Percentiles rank a stretch among this genome's conserved stretches.
Conservation (phyloP, 257 asterid genomes). For the Jacaranda copaia region DNA sequence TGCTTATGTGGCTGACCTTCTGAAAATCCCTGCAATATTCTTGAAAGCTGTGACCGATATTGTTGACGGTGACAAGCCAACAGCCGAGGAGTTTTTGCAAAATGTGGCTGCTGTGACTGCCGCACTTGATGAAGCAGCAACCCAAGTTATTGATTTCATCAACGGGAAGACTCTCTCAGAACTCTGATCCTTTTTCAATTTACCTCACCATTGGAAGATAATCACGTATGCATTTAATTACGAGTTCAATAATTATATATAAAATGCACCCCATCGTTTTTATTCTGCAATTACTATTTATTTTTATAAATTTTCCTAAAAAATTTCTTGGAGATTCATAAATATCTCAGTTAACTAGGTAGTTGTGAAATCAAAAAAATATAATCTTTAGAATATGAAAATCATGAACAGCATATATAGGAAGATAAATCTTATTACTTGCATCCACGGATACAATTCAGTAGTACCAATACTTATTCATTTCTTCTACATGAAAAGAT, state of each 20-base stretch:
- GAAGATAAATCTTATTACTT: not conserved
- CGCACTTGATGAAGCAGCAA: slow-evolving; percentile 63
- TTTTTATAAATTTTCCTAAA: too few species aligned
- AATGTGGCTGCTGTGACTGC: slow-evolving; percentile 65
- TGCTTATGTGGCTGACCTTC: slow-evolving; percentile 75
- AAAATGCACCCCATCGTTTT: not conserved
- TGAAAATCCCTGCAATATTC: slow-evolving; percentile 65
- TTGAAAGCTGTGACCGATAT: slow-evolving; percentile 70
- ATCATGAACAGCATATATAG: not conserved
- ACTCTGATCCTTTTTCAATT: slow-evolving; percentile 41
- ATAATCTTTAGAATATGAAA: not conserved
- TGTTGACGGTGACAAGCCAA: slow-evolving; percentile 70
- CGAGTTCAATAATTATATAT: too few species aligned
- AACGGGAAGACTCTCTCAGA: slow-evolving; percentile 57
- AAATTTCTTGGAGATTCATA: too few species aligned
- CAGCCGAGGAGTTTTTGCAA: slow-evolving; percentile 68
- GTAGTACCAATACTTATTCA: not conserved
- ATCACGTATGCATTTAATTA: not conserved
- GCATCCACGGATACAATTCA: slow-evolving; percentile 8
- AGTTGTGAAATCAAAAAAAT: too few species aligned
- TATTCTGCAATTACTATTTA: not conserved
- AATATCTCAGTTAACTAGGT: too few species aligned
- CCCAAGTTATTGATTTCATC: slow-evolving; percentile 57
- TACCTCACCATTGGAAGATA: not conserved
- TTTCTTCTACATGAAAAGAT: slow-evolving; percentile 17